A percentile compares a stretch with the other conserved stretches of the same genome.
These are phyloP conservation scores for Candida nemodendra DNA, from an alignment of 805 yeast genomes.

Conservation along the genomic window DNA sequence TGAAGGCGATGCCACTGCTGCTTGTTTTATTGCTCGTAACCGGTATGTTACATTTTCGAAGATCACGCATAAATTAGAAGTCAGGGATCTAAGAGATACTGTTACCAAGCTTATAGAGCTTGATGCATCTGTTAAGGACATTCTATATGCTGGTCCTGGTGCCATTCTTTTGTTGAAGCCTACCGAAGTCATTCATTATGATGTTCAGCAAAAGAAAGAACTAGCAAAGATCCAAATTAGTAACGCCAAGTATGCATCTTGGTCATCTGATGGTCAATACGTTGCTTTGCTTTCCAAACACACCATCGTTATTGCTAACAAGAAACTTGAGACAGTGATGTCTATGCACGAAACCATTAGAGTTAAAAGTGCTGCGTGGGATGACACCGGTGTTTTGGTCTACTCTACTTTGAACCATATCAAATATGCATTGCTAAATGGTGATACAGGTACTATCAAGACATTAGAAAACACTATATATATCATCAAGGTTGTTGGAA, in stretches of 20 bases:
- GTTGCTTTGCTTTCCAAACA: constrained; percentile 90
- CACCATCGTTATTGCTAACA: constrained; percentile 83
- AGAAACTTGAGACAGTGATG: constrained; percentile 71
- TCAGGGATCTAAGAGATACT: constrained; percentile 79
- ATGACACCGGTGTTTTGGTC: constrained; percentile 84
- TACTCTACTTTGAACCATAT: constrained; percentile 95
- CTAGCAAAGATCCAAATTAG: constrained; percentile 65
- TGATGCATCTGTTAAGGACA: constrained; percentile 64
- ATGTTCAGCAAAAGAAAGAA: constrained; percentile 87
- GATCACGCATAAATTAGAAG: constrained; percentile 63
- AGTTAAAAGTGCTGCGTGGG: constrained; percentile 97
- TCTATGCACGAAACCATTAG: constrained; percentile 95
- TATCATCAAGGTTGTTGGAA: constrained; percentile 67
- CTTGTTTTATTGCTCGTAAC: constrained; percentile 91
- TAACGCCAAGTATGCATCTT: constrained; percentile 82
- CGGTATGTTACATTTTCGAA: constrained; percentile 82
- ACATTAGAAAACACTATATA: constrained; percentile 88
- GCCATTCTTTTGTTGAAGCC: constrained; percentile 71
- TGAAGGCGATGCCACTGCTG: constrained; percentile 80
- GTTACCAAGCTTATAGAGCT: constrained; percentile 78
- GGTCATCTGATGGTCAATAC: constrained; percentile 87
- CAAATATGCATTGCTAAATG: constrained; percentile 88
- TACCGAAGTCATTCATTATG: constrained; percentile 74
- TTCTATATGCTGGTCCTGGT: constrained; percentile 80
- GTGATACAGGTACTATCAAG: constrained; percentile 92